These are phyloP conservation scores for Cladosporium sp. DNA, from an alignment of 2,329 filamentous ascomycete genomes.

Conservation along the genomic window DNA sequence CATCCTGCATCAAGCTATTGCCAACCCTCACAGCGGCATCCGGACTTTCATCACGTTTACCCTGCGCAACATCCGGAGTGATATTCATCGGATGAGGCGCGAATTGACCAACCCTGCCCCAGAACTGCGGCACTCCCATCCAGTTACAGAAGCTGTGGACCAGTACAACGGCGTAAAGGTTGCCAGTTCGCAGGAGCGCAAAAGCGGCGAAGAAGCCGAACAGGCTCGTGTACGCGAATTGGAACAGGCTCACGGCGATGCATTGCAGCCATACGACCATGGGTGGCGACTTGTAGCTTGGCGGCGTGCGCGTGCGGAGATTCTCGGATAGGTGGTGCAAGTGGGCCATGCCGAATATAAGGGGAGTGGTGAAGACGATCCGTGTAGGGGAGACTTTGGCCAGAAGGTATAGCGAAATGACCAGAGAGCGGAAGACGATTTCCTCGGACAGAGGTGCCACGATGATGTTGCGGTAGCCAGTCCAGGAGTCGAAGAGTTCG, in stretches of 20 bases:
- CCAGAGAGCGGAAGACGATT: conserved; percentile 82
- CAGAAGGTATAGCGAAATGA: conserved; percentile 75
- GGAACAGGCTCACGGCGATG: conserved; percentile 68
- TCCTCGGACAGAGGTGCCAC: conserved; percentile 87
- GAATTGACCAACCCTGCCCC: conserved; percentile 64
- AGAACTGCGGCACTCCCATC: conserved; percentile 81
- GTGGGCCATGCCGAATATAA: conserved; percentile 91
- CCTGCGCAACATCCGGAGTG: conserved; percentile 28
- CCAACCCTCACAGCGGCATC: conserved; percentile 16
- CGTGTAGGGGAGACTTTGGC: conserved; percentile 51
- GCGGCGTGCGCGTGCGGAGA: conserved; percentile 64
- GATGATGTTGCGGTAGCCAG: conserved; percentile 79
- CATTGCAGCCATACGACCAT: conserved; percentile 24
- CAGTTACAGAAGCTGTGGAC: conserved; percentile 90
- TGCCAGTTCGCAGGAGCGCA: conserved; percentile 78
- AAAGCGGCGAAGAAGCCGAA: conserved; percentile 95
- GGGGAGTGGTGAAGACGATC: conserved; percentile 75
- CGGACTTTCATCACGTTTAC: conserved; percentile 23
- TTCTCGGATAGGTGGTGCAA: conserved; percentile 97
- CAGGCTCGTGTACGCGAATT: conserved; percentile 83
- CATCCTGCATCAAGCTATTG: conserved; percentile 16
- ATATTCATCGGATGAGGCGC: conserved; percentile 30
- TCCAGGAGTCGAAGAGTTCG: conserved; percentile 67
- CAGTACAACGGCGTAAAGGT: conserved; percentile 66
- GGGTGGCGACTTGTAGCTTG: conserved; percentile 30